Conservation (phyloP, 441 rosid genomes). For the Cnidoscolus chayamansa region DNA sequence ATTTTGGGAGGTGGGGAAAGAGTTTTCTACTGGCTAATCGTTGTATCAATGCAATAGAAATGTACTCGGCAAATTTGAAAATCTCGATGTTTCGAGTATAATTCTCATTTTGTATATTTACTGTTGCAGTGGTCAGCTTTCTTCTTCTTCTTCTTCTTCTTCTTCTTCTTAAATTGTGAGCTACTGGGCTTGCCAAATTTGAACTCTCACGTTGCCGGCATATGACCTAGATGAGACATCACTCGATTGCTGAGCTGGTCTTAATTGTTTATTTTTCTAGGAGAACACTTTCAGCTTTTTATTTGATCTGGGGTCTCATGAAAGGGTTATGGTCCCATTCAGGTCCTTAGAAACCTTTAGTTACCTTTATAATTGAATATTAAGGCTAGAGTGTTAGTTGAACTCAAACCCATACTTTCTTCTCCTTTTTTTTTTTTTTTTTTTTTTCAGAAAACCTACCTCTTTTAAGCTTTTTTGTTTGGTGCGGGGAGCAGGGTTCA, state of each 20-base stretch:
- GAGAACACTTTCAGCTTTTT: background rate
- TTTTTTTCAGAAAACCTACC: background rate
- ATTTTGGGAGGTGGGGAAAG: background rate
- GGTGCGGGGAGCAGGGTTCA: background rate
- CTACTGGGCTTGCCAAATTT: background rate
- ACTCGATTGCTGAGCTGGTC: background rate
- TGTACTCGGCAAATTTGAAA: background rate
- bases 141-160: background rate
- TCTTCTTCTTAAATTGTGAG: background rate
- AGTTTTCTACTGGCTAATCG: background rate
- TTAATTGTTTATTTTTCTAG: background rate
- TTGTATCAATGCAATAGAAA: background rate
- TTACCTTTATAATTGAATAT: constrained; percentile 1
- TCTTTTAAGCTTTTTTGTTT: background rate
- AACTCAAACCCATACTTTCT: no score
- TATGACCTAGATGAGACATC: background rate
- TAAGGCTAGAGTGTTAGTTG: background rate
- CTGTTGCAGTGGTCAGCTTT: background rate
- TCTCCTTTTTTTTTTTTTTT: background rate
- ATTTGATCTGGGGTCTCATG: background rate
- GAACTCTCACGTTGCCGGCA: background rate
- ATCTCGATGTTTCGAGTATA: background rate
- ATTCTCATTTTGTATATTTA: background rate
- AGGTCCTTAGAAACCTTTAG: background rate
- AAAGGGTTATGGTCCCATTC: background rate